Evolutionary conservation across 805 yeast genomes (phyloP), one percentile per base, ranked within the genome.

Genomic region (Suhomyces vadensis): DNA sequence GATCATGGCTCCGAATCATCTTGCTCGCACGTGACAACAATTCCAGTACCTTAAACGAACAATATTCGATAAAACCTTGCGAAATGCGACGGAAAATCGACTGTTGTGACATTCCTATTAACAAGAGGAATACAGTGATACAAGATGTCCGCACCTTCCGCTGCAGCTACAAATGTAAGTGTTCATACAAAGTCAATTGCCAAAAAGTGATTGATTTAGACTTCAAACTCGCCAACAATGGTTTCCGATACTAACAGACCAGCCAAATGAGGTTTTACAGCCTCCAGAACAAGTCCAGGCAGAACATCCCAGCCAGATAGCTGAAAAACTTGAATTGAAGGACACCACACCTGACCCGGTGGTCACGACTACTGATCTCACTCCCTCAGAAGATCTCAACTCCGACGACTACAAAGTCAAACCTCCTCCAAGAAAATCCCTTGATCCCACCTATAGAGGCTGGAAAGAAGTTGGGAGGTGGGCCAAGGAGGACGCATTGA

Each of bases 381-480:
- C 56, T 7, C 67, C 72, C 10, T 67, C 73, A 47, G 74, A 68
- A 39, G 72, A 71, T 46, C 64, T 56, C 35, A 75, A 71, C 46
- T 49, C 61, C 37, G 43, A 63, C 3, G 56, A 58, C 27, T 63
- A 61, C 37, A 61, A 55, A 25, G 54, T 63, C 6, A 67, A 68
- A 47, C 75, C 76, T 4, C 61, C 64, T 1, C 69, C 74, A n/a
- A 61, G 88, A 60, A 61, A 67, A 29, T 64, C 84, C 2, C 80
- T 79, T 39, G 81, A 75, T 43, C 85, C 87, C 21, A 79, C 92
- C 2, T 85, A 78, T 57, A 79, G 87, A 39, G 98, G 98, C 25
- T 92, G 98, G 98, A 87, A 85, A 61, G 96, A 91, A 64, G 90
- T 87, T 41, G 92, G 94, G 7, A 87, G 89, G 14, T 92, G 89